Percentiles rank a stretch among this genome's conserved stretches.
Evolutionary conservation across 2,329 filamentous ascomycete genomes (phyloP).

Genomic region (Boeremia exigua): DNA sequence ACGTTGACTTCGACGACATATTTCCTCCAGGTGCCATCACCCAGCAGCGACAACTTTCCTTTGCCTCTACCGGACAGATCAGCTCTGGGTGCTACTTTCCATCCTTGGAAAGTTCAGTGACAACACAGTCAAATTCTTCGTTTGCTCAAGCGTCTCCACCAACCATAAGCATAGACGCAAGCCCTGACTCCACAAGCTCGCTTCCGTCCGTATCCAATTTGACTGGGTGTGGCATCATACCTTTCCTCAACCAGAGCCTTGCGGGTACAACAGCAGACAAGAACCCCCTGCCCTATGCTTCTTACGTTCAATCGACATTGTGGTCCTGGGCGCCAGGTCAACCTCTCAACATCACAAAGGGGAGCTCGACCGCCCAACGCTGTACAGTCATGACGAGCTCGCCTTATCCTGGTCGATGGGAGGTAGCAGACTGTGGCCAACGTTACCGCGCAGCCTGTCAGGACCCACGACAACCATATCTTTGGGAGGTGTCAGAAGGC

Average conservation of each 20-base stretch:
- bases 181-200: conserved; percentile 31
- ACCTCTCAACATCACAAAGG: conserved; percentile 56
- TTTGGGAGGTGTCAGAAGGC: conserved; percentile 60
- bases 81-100: conserved; percentile 62
- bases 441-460: conserved; percentile 64
- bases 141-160: conserved; percentile 38
- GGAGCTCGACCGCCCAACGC: conserved; percentile 46
- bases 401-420: conserved; percentile 62
- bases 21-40: conserved; percentile 58
- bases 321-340: conserved; percentile 68
- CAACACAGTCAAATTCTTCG: conserved; percentile 58
- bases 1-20: conserved; percentile 57
- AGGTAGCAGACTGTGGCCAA: conserved; percentile 61
- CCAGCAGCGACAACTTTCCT: conserved; percentile 35
- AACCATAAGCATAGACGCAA: conserved; percentile 22
- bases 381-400: conserved; percentile 62
- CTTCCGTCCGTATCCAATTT: conserved; percentile 47
- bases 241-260: conserved; percentile 64
- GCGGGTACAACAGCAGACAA: conserved; percentile 58
- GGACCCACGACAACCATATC: conserved; percentile 59
- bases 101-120: conserved; percentile 49
- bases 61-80: conserved; percentile 50
- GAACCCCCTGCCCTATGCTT: conserved; percentile 57
- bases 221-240: conserved; percentile 66
- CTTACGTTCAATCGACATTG: conserved; percentile 57